These are phyloP conservation scores for Myrica gale DNA, from an alignment of 306 rosid genomes.

Conservation along the genomic window DNA sequence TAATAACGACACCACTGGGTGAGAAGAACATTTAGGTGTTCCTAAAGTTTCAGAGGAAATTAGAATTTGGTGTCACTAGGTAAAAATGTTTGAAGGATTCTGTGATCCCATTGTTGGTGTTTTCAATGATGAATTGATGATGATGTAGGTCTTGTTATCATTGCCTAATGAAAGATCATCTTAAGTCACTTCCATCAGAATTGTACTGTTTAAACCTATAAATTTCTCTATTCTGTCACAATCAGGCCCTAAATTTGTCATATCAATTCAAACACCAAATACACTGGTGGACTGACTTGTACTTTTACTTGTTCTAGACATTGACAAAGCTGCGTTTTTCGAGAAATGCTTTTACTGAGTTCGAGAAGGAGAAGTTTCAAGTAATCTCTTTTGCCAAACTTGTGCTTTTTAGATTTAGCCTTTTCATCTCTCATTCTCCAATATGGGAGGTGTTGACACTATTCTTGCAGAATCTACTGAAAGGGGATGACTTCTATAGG, in stretches of 20 bases:
- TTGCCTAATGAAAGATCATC: background rate
- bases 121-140: background rate
- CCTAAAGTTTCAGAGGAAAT: no score
- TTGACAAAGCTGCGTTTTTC: slow-evolving; percentile 91
- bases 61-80: background rate
- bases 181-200: background rate
- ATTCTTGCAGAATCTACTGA: slow-evolving; percentile 54
- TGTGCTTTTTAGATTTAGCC: slow-evolving; percentile 3
- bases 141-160: background rate
- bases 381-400: slow-evolving; percentile 35
- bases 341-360: slow-evolving; percentile 57
- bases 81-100: background rate
- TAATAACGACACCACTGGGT: no score
- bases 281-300: slow-evolving; percentile 16
- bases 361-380: slow-evolving; percentile 57
- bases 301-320: slow-evolving; percentile 53
- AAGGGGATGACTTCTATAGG: slow-evolving; percentile 77
- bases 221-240: background rate
- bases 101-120: background rate
- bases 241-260: background rate
- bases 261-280: background rate
- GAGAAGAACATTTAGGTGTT: background rate
- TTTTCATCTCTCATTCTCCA: background rate
- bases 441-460: slow-evolving; percentile 16
- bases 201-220: background rate